Conservation (phyloP, 352 stramenopile genomes). For the Pythium phragmiticola region DNA sequence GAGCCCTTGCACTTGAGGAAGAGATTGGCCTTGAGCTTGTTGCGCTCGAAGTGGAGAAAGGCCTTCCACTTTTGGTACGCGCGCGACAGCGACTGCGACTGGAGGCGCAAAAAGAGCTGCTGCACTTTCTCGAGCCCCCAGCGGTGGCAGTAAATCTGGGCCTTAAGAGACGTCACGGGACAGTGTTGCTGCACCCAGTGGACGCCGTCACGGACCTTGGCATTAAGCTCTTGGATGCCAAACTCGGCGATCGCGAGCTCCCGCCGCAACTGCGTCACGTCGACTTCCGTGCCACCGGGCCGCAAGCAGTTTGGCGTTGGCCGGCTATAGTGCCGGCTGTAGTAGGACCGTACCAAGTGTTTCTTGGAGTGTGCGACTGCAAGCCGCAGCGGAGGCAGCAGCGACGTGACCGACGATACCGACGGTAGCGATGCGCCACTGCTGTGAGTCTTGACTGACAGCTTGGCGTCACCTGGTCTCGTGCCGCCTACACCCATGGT, state of each 20-base stretch:
- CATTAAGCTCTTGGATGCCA: constrained; percentile 71
- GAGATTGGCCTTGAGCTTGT: constrained; percentile 73
- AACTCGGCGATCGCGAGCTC: constrained; percentile 81
- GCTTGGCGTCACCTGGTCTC: constrained; percentile 22
- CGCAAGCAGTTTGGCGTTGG: constrained; percentile 60
- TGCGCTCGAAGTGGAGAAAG: constrained; percentile 67
- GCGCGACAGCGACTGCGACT: constrained; percentile 62
- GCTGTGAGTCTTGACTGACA: background rate
- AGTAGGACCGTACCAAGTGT: constrained; percentile 48
- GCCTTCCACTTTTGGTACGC: constrained; percentile 71
- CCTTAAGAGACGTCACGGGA: constrained; percentile 73
- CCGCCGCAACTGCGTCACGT: constrained; percentile 57
- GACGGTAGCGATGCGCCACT: background rate
- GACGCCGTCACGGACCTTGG: constrained; percentile 72
- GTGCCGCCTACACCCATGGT: constrained; percentile 53
- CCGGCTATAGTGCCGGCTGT: constrained; percentile 42
- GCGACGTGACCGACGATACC: constrained; percentile 17
- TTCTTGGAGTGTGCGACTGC: constrained; percentile 43
- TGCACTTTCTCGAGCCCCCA: constrained; percentile 87
- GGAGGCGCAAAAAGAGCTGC: constrained; percentile 63
- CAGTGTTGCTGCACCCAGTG: constrained; percentile 87
- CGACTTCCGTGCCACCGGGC: constrained; percentile 38
- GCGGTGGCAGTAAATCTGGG: constrained; percentile 82
- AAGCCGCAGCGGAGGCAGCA: constrained; percentile 63
- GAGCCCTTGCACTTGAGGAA: constrained; percentile 85